These are phyloP conservation scores for Pyricularia sp. DNA, from an alignment of 2,329 filamentous ascomycete genomes.

Conservation along the genomic window DNA sequence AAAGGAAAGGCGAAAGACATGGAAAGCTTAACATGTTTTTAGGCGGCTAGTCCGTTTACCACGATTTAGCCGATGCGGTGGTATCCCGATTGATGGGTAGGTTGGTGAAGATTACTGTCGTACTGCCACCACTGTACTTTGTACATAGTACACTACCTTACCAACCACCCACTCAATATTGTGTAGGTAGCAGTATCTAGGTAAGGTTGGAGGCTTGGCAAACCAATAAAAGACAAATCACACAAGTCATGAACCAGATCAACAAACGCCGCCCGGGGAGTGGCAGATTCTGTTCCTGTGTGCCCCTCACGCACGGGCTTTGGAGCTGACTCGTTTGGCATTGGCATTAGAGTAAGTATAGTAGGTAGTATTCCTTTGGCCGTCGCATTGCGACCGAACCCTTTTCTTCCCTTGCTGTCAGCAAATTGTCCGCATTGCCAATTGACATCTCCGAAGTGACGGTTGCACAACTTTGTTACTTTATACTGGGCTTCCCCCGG, in stretches of 20 bases:
- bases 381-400: neutral
- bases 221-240: neutral
- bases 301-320: neutral
- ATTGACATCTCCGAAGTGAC: too few relatives aligned
- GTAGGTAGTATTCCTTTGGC: neutral
- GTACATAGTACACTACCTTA: too few relatives aligned
- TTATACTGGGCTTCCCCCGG: neutral
- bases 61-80: too few relatives aligned
- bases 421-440: too few relatives aligned
- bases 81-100: too few relatives aligned
- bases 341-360: too few relatives aligned
- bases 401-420: neutral
- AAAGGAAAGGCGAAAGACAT: neutral
- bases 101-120: too few relatives aligned
- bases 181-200: neutral
- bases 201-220: neutral
- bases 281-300: neutral
- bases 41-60: too few relatives aligned
- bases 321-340: neutral
- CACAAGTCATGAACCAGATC: neutral
- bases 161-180: too few relatives aligned
- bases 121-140: too few relatives aligned
- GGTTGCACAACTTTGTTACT: neutral
- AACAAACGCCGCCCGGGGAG: neutral
- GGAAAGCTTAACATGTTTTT: neutral